Evolutionary conservation across 2,329 filamentous ascomycete genomes (phyloP).

Genomic region (Fusarium transvaalense): DNA sequence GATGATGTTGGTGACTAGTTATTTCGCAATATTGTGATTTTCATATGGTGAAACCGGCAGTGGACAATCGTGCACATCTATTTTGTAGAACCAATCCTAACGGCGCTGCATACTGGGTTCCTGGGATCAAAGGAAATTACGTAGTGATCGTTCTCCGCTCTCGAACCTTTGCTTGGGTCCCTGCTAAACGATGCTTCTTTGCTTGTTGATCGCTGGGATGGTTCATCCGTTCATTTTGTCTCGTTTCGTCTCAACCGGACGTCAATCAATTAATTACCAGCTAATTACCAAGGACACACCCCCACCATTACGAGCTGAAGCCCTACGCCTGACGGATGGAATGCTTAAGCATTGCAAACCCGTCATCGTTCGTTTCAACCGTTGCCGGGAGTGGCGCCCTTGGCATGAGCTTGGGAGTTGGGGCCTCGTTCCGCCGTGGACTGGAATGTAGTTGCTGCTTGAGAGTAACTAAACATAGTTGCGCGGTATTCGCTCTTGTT

Average conservation of each 20-base stretch:
- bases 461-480: neutral
- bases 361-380: constrained; percentile 35
- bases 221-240: constrained; percentile 1
- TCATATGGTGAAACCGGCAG: constrained; percentile 1
- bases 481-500: neutral
- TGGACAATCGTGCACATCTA: neutral
- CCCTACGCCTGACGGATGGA: constrained; percentile 7
- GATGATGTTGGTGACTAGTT: neutral
- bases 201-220: neutral
- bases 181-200: constrained; percentile 4
- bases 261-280: neutral
- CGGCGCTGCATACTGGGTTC: neutral
- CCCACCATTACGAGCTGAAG: neutral
- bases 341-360: constrained; percentile 26
- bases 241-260: constrained; percentile 6
- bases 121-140: neutral
- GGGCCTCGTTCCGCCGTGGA: neutral
- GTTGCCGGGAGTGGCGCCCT: constrained; percentile 38
- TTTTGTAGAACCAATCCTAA: neutral
- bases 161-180: neutral
- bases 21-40: neutral
- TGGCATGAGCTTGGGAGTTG: constrained; percentile 25
- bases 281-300: neutral
- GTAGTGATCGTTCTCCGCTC: neutral
- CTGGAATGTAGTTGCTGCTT: constrained; percentile 26